phyloP scores from a whole-genome alignment of 2,329 filamentous ascomycete species.

The Fusarium goolgardi region DNA sequence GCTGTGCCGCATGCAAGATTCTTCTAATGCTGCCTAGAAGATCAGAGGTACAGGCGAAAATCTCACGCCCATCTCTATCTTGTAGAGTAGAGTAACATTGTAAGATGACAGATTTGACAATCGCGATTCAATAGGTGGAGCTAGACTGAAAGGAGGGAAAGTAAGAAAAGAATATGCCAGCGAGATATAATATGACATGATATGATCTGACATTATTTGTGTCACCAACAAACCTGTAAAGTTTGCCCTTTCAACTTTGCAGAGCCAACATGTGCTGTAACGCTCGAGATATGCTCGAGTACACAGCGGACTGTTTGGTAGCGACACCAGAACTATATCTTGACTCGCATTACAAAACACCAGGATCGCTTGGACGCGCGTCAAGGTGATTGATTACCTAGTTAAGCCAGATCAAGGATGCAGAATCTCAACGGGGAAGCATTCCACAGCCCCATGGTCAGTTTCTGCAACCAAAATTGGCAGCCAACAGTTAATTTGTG shows the following conservation, averaged over 20 bases:
- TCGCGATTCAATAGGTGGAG: conserved; percentile 4
- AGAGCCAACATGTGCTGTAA: not conserved
- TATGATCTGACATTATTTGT: conserved; percentile 8
- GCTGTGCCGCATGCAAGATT: not conserved
- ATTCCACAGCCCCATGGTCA: not conserved
- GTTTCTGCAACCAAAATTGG: not conserved
- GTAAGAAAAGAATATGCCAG: not conserved
- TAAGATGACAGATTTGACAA: not conserved
- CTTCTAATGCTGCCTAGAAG: not conserved
- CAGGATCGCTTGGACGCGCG: not conserved
- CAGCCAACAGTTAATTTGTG: not conserved
- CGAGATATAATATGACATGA: conserved; percentile 19
- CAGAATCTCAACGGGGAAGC: not conserved
- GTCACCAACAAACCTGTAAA: not conserved
- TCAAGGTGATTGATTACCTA: not conserved
- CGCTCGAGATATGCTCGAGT: not conserved
- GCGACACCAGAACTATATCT: not conserved
- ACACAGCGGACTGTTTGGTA: not conserved
- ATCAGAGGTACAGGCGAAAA: not conserved
- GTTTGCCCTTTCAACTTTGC: not conserved
- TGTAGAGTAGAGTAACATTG: not conserved
- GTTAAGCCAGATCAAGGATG: not conserved
- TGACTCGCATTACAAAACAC: not conserved
- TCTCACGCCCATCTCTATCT: not conserved
- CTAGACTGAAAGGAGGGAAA: not conserved